Evolutionary conservation across 768 basidiomycete species (phyloP), one percentile per base, ranked within the genome.

Genomic region (Asterophora parasitica): DNA sequence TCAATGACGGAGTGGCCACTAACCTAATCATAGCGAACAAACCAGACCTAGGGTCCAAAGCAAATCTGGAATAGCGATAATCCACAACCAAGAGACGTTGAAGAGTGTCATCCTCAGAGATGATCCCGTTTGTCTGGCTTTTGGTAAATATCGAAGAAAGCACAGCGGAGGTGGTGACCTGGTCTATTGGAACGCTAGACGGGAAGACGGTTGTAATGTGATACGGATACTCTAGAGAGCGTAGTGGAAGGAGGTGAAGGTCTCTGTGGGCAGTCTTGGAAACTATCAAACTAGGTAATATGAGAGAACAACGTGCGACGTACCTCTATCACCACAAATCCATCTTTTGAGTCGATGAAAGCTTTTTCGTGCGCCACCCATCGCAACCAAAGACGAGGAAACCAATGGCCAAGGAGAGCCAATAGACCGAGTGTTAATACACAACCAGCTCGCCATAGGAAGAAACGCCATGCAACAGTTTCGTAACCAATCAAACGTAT

Each of bases 51-150:
- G 87, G 85, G 60, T 99, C 92, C 20, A 98, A 67, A 1, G 87
- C 85, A 67, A 93, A 96, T 11, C 90, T 79, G 15, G 88, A 88
- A 60, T 98, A 95, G 17, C 96, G 85, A 65, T 96, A 96, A 61
- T 97, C 92, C 38, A 94, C 77, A 37, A 89, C 64, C 36, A 81
- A 72, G 32, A 97, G 71, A 46, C 67, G 65, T 13, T 72, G 66
- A 11, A 90, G 63, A 15, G 69, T 57, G 7, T 70, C 67, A 48
- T 64, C 57, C 40, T 66, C 62, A 15, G 58, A 27, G 44, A 66
- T 54, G 32, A 63, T 57, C 13, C 69, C 63, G 47, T 68, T 62
- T 27, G 60, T 38, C 55, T 66, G 66, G 40, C 60, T 54, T 39
- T 60, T 51, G 2, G 50, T 30, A 31, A 65, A 37, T 3, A 40